These are phyloP conservation scores for Jatropha multifida DNA, from an alignment of 441 rosid species.

Conservation along the genomic window DNA sequence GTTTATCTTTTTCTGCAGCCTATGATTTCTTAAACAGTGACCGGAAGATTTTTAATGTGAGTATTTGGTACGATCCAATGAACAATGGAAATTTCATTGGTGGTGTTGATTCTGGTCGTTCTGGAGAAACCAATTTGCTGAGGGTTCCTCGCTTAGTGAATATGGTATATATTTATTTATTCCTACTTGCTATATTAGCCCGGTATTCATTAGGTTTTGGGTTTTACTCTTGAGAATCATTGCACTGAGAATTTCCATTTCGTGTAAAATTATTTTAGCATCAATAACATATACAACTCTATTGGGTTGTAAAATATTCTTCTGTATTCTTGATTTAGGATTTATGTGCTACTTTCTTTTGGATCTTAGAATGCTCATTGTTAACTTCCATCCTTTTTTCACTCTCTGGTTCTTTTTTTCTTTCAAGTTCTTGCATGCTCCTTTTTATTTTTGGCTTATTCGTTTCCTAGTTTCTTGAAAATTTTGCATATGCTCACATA, in stretches of 20 bases:
- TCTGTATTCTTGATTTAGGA: not conserved
- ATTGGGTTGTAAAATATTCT: not conserved
- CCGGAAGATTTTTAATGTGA: constrained; percentile 52
- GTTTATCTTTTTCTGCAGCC: constrained; percentile 40
- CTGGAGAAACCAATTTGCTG: constrained; percentile 23
- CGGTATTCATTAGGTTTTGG: not conserved
- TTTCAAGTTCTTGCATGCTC: not conserved
- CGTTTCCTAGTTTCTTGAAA: not conserved
- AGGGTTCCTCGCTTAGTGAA: constrained; percentile 79
- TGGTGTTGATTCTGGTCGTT: no score
- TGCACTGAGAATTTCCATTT: not conserved
- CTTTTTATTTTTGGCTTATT: not conserved
- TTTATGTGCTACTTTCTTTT: not conserved
- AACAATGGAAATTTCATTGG: constrained; percentile 23
- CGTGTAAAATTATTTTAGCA: not conserved
- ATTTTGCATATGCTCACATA: not conserved
- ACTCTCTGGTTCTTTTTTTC: not conserved
- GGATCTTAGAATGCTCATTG: not conserved
- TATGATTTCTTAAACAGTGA: constrained; percentile 76
- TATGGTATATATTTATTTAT: constrained; percentile 50
- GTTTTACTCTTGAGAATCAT: not conserved
- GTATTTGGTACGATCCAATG: constrained; percentile 72
- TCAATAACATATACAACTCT: not conserved
- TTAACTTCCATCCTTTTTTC: not conserved
- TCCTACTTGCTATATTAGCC: not conserved